phyloP scores from a whole-genome alignment of 2,329 filamentous ascomycete species.

The Colletotrichum endophyticum region DNA sequence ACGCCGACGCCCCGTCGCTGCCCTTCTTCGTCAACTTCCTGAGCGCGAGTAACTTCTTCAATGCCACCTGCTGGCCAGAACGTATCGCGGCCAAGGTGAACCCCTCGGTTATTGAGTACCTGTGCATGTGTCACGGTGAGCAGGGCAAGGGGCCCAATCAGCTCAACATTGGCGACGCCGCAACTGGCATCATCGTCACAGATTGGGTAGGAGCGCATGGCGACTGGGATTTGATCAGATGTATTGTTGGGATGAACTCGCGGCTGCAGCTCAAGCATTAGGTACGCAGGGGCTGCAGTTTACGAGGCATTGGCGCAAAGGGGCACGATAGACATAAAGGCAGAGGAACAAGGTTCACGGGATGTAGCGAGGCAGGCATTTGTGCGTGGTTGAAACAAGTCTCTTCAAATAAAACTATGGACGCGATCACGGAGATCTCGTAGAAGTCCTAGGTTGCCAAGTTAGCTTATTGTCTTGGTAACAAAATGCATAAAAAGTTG shows the following conservation, averaged over 20 bases:
- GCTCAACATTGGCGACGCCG: constrained; percentile 69
- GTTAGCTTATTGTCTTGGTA: background rate
- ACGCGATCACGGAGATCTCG: background rate
- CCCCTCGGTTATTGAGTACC: constrained; percentile 70
- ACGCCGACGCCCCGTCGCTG: constrained; percentile 33
- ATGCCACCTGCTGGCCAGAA: constrained; percentile 89
- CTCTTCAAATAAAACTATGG: background rate
- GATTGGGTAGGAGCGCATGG: constrained; percentile 90
- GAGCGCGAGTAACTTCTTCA: constrained; percentile 93
- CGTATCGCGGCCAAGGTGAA: constrained; percentile 88
- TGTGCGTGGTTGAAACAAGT: background rate
- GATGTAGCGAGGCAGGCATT: background rate
- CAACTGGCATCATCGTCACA: constrained; percentile 87
- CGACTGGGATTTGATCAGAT: constrained; percentile 89
- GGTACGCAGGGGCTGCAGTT: background rate
- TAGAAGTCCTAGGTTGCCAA: background rate
- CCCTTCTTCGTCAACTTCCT: constrained; percentile 92
- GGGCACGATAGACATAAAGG: background rate
- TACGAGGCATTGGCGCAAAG: background rate
- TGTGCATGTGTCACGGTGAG: constrained; percentile 63
- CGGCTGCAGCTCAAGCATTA: constrained; percentile 58
- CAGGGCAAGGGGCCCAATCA: constrained; percentile 53
- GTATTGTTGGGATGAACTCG: constrained; percentile 91
- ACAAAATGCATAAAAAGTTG: background rate
- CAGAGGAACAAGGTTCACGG: background rate